Evolutionary conservation across 2,329 filamentous ascomycete species (phyloP).

Genomic region (Xylaria sp.): DNA sequence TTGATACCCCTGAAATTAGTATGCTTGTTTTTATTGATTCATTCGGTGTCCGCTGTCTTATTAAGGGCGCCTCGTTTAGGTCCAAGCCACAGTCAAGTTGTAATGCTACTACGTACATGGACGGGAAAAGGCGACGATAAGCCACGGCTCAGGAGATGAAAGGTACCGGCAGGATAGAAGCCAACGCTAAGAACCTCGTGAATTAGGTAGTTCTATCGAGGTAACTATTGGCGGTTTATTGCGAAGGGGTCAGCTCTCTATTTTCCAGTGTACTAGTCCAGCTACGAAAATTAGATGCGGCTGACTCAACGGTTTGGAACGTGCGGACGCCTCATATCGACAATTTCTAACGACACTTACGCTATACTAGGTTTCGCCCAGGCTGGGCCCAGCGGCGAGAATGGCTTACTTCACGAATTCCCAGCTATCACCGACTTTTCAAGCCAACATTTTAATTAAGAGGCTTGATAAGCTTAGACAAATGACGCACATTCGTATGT

Average conservation of each 20-base stretch:
- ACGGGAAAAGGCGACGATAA: not conserved
- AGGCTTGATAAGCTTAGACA: conserved; percentile 20
- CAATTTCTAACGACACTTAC: not conserved
- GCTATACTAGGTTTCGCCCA: not conserved
- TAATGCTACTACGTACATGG: not conserved
- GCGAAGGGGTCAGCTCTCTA: conserved; percentile 14
- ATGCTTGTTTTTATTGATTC: not conserved
- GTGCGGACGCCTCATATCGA: not conserved
- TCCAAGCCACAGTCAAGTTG: not conserved
- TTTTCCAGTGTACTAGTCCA: conserved; percentile 1
- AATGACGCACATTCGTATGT: conserved; percentile 2
- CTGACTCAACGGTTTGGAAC: conserved; percentile 24
- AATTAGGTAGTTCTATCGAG: not conserved
- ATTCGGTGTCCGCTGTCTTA: not conserved
- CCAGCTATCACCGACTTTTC: not conserved
- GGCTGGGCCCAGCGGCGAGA: not conserved
- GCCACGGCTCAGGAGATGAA: not conserved
- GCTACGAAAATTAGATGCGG: conserved; percentile 16
- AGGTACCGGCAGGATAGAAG: conserved; percentile 1
- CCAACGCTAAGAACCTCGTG: not conserved
- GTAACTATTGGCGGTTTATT: conserved; percentile 15
- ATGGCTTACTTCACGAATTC: not conserved
- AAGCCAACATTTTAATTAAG: conserved; percentile 13
- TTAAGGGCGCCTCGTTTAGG: not conserved
- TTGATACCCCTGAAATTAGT: conserved; percentile 25